A percentile compares a stretch with the other conserved stretches of the same genome.
These are phyloP conservation scores for Grigorovia jiainica DNA, from an alignment of 805 yeast species.

Conservation along the genomic window DNA sequence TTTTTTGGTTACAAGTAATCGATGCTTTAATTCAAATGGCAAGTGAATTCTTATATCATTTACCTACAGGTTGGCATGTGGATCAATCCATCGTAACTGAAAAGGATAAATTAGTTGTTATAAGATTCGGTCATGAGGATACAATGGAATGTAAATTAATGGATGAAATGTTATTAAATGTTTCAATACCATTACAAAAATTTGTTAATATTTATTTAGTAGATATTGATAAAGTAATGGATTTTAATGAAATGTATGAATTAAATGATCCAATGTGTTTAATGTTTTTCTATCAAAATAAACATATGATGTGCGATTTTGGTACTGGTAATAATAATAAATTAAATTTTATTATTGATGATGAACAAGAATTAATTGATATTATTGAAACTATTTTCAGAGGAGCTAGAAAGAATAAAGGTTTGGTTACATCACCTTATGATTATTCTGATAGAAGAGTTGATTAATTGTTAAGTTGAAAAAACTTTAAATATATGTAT, in stretches of 20 bases:
- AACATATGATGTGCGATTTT: constrained; percentile 97
- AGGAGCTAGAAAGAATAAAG: constrained; percentile 89
- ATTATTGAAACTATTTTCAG: constrained; percentile 81
- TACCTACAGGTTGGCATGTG: constrained; percentile 89
- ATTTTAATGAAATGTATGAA: constrained; percentile 53
- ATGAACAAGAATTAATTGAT: constrained; percentile 85
- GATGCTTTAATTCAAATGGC: constrained; percentile 41
- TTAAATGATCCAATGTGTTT: constrained; percentile 77
- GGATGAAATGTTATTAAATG: constrained; percentile 75
- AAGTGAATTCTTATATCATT: constrained; percentile 71
- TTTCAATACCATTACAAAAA: constrained; percentile 76
- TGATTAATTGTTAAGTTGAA: too few species aligned
- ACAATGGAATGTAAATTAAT: constrained; percentile 76
- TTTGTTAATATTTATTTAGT: constrained; percentile 85
- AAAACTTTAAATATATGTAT: neutral
- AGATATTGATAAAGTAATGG: constrained; percentile 83
- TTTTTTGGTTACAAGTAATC: neutral
- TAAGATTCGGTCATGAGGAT: constrained; percentile 77
- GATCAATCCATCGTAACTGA: constrained; percentile 96
- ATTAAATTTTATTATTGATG: constrained; percentile 67
- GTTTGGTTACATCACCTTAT: constrained; percentile 77
- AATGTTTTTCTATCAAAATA: constrained; percentile 88
- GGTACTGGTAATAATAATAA: constrained; percentile 98
- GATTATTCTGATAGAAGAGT: constrained; percentile 42
- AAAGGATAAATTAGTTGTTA: constrained; percentile 76